Base-by-base conservation (phyloP, 441 rosid species). In the Arabidopsis hybrid region DNA sequence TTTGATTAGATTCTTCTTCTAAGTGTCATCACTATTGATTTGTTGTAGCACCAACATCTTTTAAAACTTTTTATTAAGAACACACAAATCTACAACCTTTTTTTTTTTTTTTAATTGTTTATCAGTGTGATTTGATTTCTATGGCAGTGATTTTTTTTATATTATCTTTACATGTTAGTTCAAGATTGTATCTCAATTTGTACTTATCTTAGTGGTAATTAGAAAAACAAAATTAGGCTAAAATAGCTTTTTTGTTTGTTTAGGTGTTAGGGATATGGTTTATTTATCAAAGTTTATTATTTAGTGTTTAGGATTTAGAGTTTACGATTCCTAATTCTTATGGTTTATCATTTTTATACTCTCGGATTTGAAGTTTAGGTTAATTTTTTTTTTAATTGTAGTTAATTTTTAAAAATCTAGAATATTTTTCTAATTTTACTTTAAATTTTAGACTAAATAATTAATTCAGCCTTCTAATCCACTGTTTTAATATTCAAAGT, bases 21-120 rank as follows among this genome's bases (percentile, higher is more conserved):
- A 8, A 65, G 26, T 18, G 14, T 57, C 42, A 7, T 8, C 53
- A 66, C 10, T 67, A 62, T 46, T 53, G 69, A 68, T 68, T 43
- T 75, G 74, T 52, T 75, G 70, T 56, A 68, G 66, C 75, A 26
- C 36, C 31, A 67, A 52, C 38, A 21, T 55, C 55, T 63, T 16
- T 51, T 31, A 55, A 68, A 18, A 36, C 7, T 68, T 47, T 47
- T 17, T 36, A 26, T 47, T 47, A 14, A 29, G 55, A 60, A 35
- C 14, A 5, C 45, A 40, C 47, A 6, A 38, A 47, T 47, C 46
- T 45, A 40, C 52, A 3, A 34, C 13, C 6, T 53, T 47, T 57
- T 8, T 9, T 39, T 6, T n/a, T 47, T 18, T 51, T 17, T 2
- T 45, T 13, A n/a, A 45, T 45, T 3, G 49, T n/a, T 45, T 6